Percentiles rank a stretch among this genome's conserved stretches.
Conservation (phyloP, 176 grass and related monocot species). For the Cymbopogon citratus region DNA sequence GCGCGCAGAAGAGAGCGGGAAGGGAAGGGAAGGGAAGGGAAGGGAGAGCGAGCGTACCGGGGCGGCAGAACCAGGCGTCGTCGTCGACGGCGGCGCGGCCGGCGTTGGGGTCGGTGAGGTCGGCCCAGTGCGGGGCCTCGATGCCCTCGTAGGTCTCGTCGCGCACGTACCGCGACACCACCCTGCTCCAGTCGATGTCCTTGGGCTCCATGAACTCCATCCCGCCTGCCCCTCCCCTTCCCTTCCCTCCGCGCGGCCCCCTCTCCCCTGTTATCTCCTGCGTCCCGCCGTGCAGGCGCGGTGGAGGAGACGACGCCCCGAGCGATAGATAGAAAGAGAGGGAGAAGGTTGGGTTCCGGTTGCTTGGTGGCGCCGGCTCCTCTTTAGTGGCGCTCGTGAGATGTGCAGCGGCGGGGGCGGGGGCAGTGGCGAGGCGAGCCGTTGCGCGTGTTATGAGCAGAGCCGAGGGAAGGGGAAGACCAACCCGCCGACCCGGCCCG, state of each 20-base stretch:
- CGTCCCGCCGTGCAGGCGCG: background rate
- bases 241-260: background rate
- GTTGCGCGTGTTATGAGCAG: slow-evolving; percentile 21
- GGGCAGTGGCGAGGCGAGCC: slow-evolving; percentile 11
- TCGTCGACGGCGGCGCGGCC: slow-evolving; percentile 46
- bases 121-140: slow-evolving; percentile 74
- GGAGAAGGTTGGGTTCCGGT: background rate
- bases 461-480: background rate
- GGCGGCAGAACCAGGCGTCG: slow-evolving; percentile 86
- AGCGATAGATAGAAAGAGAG: background rate
- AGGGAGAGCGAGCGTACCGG: slow-evolving; percentile 32
- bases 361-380: background rate
- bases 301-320: background rate
- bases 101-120: slow-evolving; percentile 55
- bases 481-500: no score
- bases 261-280: no score
- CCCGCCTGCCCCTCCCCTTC: background rate
- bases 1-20: background rate
- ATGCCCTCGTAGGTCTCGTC: slow-evolving; percentile 94
- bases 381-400: slow-evolving; percentile 22
- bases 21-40: background rate
- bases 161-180: slow-evolving; percentile 68
- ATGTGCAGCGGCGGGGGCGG: background rate
- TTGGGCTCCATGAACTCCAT: slow-evolving; percentile 75
- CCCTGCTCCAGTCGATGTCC: slow-evolving; percentile 87